Evolutionary conservation across 305 asterid species (phyloP).

Genomic region (Andrographis paniculata): DNA sequence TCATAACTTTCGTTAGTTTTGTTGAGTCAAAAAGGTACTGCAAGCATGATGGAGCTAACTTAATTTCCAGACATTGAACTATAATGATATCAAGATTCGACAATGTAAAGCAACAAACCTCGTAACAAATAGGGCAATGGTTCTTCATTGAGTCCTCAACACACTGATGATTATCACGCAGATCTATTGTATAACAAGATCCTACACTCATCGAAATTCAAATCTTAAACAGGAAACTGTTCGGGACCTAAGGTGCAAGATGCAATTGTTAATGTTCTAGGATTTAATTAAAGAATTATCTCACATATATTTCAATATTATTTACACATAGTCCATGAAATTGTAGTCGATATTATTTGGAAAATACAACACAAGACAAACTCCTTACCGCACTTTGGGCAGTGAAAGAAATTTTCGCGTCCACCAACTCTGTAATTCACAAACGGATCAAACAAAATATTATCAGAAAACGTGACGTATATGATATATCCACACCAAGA

Average conservation of each 20-base stretch:
- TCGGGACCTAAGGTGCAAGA: slow-evolving; percentile 8
- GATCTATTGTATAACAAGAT: slow-evolving; percentile 64
- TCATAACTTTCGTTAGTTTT: slow-evolving; percentile 55
- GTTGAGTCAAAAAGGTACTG: slow-evolving; percentile 93
- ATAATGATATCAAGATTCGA: slow-evolving; percentile 1
- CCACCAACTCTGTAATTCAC: slow-evolving; percentile 75
- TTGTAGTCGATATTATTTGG: slow-evolving; percentile 1
- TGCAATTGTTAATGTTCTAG: slow-evolving; percentile 2
- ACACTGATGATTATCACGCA: slow-evolving; percentile 67
- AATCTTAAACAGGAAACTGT: neutral
- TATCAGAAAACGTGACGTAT: neutral
- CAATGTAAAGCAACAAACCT: slow-evolving; percentile 38
- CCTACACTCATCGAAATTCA: slow-evolving; percentile 34
- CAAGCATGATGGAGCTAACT: slow-evolving; percentile 17
- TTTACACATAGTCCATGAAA: slow-evolving; percentile 5
- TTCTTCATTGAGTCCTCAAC: slow-evolving; percentile 88
- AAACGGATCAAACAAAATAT: slow-evolving; percentile 17
- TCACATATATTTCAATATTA: too few relatives aligned
- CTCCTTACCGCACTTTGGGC: slow-evolving; percentile 76
- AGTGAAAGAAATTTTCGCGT: slow-evolving; percentile 74
- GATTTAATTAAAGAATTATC: too few relatives aligned
- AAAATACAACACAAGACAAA: slow-evolving; percentile 12
- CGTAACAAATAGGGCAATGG: slow-evolving; percentile 92
- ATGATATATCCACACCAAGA: neutral
- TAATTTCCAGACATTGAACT: slow-evolving; percentile 13